Evolutionary conservation across 805 yeast genomes (phyloP), one percentile per base, ranked within the genome.

Genomic region (Dipodascopsis uninucleata): DNA sequence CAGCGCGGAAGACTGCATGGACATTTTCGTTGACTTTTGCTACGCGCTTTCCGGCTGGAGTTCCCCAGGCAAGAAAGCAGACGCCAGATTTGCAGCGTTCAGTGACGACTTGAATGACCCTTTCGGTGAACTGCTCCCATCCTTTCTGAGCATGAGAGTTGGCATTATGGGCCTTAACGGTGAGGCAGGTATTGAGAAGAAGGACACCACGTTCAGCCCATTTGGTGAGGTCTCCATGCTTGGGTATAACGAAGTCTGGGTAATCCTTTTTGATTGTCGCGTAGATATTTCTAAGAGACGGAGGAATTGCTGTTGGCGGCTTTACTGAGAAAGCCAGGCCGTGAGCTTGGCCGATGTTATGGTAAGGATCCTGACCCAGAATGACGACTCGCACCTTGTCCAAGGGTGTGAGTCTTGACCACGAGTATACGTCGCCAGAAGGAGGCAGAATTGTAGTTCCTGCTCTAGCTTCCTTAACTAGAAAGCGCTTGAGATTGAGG

Each of bases 291-390:
- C 77, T 71, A 45, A 93, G 69, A 1, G 96, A 87, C 1, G 94
- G 93, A 0, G 98, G 97, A 1, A 93, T 83, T 1, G 79, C 78
- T 0, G 87, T 81, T 1, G 96, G 95, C 25, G 84, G 82, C 44
- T 78, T 73, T 1, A 93, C 97, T 17, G 94, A 84, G 57, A 93
- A 93, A 2, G 98, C 97, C 23, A 93, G 68, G 0, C 98, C 98
- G 60, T 93, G 98, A 0, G 98, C 98, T 64, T 93, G 98, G 61
- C 85, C 84, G 57, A 66, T 65, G 62, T 88, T 87, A 64, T 93
- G 98, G 62, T 93, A 93, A 0, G 98, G 98, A 62, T 93, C 98
- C 63, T 93, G 98, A 1, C 98, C 98, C 35, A 93, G 69, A 9
- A 93, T 75, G 1, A 93, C 74, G 22, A 90, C 93, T 58, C 79